A percentile compares a stretch with the other conserved stretches of the same genome.
These are phyloP conservation scores for Psidium guajava DNA, from an alignment of 345 rosid species.

Conservation along the genomic window DNA sequence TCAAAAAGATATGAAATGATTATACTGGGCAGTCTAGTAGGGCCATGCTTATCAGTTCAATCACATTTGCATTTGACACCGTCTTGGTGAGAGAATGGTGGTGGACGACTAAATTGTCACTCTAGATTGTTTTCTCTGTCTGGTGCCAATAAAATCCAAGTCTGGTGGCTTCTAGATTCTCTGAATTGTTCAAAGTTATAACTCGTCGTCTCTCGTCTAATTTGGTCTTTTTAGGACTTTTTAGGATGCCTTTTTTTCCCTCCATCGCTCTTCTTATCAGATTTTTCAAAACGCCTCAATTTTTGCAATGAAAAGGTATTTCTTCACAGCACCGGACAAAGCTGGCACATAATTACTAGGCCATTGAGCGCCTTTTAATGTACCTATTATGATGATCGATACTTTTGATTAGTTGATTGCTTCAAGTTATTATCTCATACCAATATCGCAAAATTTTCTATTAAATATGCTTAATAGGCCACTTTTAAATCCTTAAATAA, in stretches of 20 bases:
- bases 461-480: not conserved
- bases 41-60: not conserved
- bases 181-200: not conserved
- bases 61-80: not conserved
- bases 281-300: not conserved
- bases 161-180: too few species aligned
- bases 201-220: not conserved
- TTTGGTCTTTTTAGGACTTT: not conserved
- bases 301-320: not conserved
- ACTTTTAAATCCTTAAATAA: too few species aligned
- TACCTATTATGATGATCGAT: not conserved
- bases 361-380: not conserved
- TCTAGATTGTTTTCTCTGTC: not conserved
- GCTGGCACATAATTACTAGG: too few species aligned
- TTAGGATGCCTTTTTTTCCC: too few species aligned
- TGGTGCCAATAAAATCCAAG: not conserved
- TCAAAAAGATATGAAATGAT: not conserved
- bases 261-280: not conserved
- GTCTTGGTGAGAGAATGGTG: not conserved
- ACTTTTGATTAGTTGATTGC: rapidly evolving
- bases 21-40: not conserved
- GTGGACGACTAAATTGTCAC: not conserved
- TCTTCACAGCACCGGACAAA: too few species aligned
- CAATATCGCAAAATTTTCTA: not conserved
- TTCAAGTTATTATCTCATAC: not conserved